Evolutionary conservation across 2,329 filamentous ascomycete species (phyloP), one percentile per base, ranked within the genome.

Genomic region (Elsinoe perseae): DNA sequence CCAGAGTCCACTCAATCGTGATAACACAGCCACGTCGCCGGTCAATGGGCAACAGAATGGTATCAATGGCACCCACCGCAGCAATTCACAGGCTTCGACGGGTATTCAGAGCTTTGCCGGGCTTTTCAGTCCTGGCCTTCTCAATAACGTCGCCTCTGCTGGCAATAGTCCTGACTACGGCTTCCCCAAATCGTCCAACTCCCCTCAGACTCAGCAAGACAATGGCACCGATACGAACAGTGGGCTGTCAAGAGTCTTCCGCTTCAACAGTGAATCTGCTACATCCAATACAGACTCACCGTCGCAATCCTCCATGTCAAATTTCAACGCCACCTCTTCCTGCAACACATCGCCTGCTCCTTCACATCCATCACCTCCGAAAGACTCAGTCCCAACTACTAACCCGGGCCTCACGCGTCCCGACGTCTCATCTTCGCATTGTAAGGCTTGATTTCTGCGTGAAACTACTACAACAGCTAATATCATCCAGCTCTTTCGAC

Each of bases 261-360:
- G 77, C 48, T 77, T 77, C 69, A 77, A 77, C 64, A 73, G 75
- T 58, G 69, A 70, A 34, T 71, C 69, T 58, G 68, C 61, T 57
- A 71, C 72, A 0, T 74, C 73, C 42, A 73, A 76, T 55, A 76
- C 73, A 58, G 74, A 73, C 28, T 80, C 77, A 16, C 77, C 77
- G 2, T 78, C 77, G 21, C 70, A 70, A 14, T 78, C 77, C 10
- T 79, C 77, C 10, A 70, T 72, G 30, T 79, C 77, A 30, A 75
- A 77, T 34, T 76, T 71, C 63, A 72, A 70, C 54, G 73, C 72
- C 59, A 77, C 76, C 44, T 80, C 79, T 1, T 80, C 82, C 10
- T 80, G 81, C 3, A 84, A 81, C 62, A 87, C 84, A 21, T 91
- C 87, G 1, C 87, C 87, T 1, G 87, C 91, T 68, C 84, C 87